Evolutionary conservation across 2,329 filamentous ascomycete genomes (phyloP), one percentile per base, ranked within the genome.

Genomic region (Myrmaecium sp.): DNA sequence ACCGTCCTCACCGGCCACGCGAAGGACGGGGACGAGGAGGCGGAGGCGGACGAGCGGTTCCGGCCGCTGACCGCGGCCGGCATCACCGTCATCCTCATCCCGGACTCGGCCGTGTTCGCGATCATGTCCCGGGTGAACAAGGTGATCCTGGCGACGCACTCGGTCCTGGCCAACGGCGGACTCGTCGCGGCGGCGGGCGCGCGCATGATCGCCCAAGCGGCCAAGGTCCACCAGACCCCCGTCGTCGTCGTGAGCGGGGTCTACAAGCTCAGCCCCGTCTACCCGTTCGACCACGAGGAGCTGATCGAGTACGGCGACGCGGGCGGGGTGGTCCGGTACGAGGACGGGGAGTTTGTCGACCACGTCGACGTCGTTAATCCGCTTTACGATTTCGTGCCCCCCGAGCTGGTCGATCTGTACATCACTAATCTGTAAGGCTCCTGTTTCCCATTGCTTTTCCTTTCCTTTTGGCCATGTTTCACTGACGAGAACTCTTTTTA

Each of bases 51-150:
- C 21, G 52, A 49, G 54, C 64, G 25, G 67, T 94, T 52, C 69
- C 92, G 89, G 52, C 74, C 82, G 25, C 64, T 95, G 32, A 72
- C 69, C 4, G 67, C 74, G 1, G 69, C 74, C 18, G 84, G 84
- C 14, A 78, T 91, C 29, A 76, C 71, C 2, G 77, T 92, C 21
- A 78, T 94, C 39, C 67, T 80, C 33, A 74, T 95, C 29, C 73
- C 81, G 22, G 84, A 92, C 51, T 76, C 74, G 5, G 79, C 82
- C 6, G 67, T 92, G 28, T 91, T 84, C 57, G 83, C 84, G 1
- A 79, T 95, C 42, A 95, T 98, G 80, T 79, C 84, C 6, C 73
- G 78, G 33, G 81, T 94, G 40, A 91, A 86, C 62, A 94, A 94
- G 57, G 86, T 98, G 33, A 79, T 98, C 25, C 62, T 98, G 5